Conservation (phyloP, 148 eudicot genomes). For the Tetragonia tetragonoides region DNA sequence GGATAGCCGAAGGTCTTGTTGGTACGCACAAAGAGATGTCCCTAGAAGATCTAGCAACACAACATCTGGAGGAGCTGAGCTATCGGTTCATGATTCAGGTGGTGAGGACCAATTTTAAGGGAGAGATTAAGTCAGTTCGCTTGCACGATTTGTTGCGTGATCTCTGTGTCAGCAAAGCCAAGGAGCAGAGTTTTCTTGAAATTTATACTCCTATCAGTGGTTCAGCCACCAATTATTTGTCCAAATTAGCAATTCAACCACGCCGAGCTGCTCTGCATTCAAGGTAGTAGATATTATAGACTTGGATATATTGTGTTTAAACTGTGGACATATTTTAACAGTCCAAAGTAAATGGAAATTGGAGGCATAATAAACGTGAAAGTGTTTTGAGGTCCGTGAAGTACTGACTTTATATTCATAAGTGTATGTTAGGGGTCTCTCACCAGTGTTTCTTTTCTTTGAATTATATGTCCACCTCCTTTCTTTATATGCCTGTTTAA, state of each 20-base stretch:
- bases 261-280: conserved; percentile 22
- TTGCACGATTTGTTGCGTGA: conserved; percentile 35
- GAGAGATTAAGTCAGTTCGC: conserved; percentile 17
- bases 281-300: conserved; percentile 14
- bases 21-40: neutral
- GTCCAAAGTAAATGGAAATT: too few relatives aligned
- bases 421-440: too few relatives aligned
- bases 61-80: conserved; percentile 14
- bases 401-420: too few relatives aligned
- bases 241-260: neutral
- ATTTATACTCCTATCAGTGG: neutral
- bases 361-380: too few relatives aligned
- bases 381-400: too few relatives aligned
- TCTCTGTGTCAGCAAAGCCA: conserved; percentile 28
- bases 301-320: too few relatives aligned
- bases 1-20: conserved; percentile 22
- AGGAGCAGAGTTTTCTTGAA: conserved; percentile 30
- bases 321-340: too few relatives aligned
- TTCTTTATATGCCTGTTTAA: too few relatives aligned
- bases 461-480: too few relatives aligned
- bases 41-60: conserved; percentile 11
- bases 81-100: conserved; percentile 33
- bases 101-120: conserved; percentile 19
- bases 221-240: neutral
- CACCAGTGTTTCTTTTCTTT: too few relatives aligned